Percentiles rank a stretch among this genome's conserved stretches.
These are phyloP conservation scores for Nothophoma quercina DNA, from an alignment of 2,329 filamentous ascomycete species.

Conservation along the genomic window DNA sequence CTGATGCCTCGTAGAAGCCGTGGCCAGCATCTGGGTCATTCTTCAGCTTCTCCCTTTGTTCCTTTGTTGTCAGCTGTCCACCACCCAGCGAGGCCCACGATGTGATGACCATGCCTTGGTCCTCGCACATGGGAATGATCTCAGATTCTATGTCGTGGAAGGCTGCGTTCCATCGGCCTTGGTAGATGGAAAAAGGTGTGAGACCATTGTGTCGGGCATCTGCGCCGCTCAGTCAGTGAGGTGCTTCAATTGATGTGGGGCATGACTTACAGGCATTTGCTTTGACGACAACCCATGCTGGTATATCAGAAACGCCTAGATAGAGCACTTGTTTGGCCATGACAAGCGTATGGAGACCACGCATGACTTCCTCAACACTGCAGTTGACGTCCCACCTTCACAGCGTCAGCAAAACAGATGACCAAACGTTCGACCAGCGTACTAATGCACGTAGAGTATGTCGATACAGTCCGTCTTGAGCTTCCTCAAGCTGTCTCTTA, in stretches of 20 bases:
- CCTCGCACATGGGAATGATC: conserved; percentile 67
- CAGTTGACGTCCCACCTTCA: conserved; percentile 51
- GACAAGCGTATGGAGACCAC: conserved; percentile 49
- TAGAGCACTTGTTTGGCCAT: conserved; percentile 51
- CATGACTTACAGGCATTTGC: conserved; percentile 18
- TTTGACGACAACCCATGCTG: conserved; percentile 45
- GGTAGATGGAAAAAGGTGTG: conserved; percentile 47
- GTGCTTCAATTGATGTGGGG: not conserved
- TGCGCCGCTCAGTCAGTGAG: conserved; percentile 11
- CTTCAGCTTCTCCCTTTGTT: conserved; percentile 47
- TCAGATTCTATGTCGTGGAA: conserved; percentile 69
- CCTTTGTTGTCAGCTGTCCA: conserved; percentile 48
- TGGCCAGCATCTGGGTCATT: conserved; percentile 47
- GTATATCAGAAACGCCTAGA: conserved; percentile 52
- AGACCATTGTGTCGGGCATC: conserved; percentile 46
- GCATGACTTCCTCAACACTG: conserved; percentile 52
- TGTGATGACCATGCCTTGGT: conserved; percentile 66
- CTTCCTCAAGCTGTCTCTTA: conserved; percentile 19
- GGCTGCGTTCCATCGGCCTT: conserved; percentile 49
- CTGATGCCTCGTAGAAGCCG: conserved; percentile 45
- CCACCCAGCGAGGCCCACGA: conserved; percentile 56
- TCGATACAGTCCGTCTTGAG: conserved; percentile 65
- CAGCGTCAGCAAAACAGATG: not conserved
- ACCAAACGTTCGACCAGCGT: not conserved
- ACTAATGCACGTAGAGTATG: conserved; percentile 50